Conservation (phyloP, 495 filamentous ascomycete species). For the Penicillium cinerascens region DNA sequence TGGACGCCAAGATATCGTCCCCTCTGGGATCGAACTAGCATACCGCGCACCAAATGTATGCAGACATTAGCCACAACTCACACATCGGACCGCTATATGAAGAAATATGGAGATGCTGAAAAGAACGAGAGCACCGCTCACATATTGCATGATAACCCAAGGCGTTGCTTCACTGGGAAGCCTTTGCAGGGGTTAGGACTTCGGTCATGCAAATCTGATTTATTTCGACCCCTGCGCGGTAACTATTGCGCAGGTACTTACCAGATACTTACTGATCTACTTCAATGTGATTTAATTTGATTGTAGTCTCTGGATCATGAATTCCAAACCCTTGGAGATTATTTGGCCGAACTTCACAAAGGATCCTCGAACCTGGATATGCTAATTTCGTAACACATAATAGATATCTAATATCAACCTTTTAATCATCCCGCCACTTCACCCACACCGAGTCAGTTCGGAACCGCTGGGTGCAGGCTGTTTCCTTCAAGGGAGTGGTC, state of each 20-base stretch:
- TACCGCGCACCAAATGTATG: background rate
- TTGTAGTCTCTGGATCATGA: background rate
- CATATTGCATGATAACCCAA: constrained; percentile 13
- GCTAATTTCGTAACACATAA: constrained; percentile 23
- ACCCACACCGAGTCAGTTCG: constrained; percentile 92
- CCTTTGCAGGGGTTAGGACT: constrained; percentile 5
- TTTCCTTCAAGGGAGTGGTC: constrained; percentile 70
- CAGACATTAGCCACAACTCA: background rate
- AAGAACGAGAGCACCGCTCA: background rate
- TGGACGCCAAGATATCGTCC: background rate
- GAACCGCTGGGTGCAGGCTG: constrained; percentile 89
- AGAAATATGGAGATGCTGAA: background rate
- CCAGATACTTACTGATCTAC: background rate
- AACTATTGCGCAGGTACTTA: background rate
- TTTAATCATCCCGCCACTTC: constrained; percentile 70
- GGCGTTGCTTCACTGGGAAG: constrained; percentile 7
- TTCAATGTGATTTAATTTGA: constrained; percentile 2
- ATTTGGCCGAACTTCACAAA: constrained; percentile 5
- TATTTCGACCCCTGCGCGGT: constrained; percentile 5
- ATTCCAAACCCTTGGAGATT: background rate
- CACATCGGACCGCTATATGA: background rate
- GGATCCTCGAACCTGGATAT: constrained; percentile 1
- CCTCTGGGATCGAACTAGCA: background rate
- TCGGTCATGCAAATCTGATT: constrained; percentile 4
- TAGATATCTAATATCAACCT: background rate